Evolutionary conservation across 139 green algal genomes (phyloP).

Genomic region (Closterium sp.): DNA sequence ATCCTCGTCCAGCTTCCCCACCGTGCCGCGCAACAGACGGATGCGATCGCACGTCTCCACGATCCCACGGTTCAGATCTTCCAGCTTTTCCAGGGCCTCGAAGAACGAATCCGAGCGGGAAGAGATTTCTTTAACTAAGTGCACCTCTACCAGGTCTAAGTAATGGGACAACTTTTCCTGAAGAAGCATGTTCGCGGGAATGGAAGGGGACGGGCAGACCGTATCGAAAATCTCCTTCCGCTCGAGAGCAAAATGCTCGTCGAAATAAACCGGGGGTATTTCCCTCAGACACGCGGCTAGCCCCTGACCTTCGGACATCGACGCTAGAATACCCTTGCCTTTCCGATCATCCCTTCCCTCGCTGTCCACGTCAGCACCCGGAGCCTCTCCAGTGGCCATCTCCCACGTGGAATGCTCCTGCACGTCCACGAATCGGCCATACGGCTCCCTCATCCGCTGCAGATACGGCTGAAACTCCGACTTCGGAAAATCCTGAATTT

Average conservation of each 20-base stretch:
- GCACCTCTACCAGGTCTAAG: slow-evolving; percentile 55
- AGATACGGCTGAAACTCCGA: slow-evolving; percentile 45
- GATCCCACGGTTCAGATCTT: slow-evolving; percentile 67
- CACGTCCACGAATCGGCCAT: slow-evolving; percentile 42
- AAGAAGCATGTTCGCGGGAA: slow-evolving; percentile 37
- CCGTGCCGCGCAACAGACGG: slow-evolving; percentile 40
- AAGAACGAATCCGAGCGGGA: slow-evolving; percentile 56
- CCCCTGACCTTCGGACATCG: slow-evolving; percentile 31
- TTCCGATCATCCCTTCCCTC: neutral
- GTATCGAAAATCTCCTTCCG: slow-evolving; percentile 30
- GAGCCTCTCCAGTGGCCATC: neutral
- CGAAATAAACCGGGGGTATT: slow-evolving; percentile 50
- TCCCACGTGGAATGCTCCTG: slow-evolving; percentile 29
- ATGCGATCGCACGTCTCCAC: slow-evolving; percentile 59
- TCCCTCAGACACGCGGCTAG: slow-evolving; percentile 44
- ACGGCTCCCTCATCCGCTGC: slow-evolving; percentile 11
- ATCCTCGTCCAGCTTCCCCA: slow-evolving; percentile 64
- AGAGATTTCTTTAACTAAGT: slow-evolving; percentile 55
- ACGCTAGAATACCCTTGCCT: neutral
- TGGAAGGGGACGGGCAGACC: slow-evolving; percentile 23
- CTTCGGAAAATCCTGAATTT: slow-evolving; percentile 35
- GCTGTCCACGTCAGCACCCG: neutral
- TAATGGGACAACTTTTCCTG: slow-evolving; percentile 57
- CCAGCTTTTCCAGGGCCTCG: slow-evolving; percentile 64
- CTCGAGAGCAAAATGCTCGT: slow-evolving; percentile 51